phyloP scores from a whole-genome alignment of 1,284 basidiomycete genomes.

The Cronartium quercuum region DNA sequence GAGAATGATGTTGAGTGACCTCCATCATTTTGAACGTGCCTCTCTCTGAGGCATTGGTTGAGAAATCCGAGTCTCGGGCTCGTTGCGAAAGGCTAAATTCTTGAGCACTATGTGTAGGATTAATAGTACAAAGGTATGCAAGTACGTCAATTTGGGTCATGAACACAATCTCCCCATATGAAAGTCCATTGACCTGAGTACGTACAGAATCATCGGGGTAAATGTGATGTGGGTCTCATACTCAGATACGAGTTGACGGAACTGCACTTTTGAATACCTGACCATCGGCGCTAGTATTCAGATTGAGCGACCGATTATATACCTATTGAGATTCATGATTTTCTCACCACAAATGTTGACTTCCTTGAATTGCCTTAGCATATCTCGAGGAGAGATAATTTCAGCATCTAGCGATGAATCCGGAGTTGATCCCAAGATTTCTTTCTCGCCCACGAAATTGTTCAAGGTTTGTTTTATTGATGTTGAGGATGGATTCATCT shows the following conservation, averaged over 20 bases:
- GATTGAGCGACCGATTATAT: too few relatives aligned
- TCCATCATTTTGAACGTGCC: slow-evolving; percentile 55
- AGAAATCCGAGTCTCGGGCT: slow-evolving; percentile 57
- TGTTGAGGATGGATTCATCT: too few relatives aligned
- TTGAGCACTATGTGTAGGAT: slow-evolving; percentile 40
- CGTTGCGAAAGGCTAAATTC: slow-evolving; percentile 57
- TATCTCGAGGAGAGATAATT: slow-evolving; percentile 50
- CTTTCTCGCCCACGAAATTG: too few relatives aligned
- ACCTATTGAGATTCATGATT: too few relatives aligned
- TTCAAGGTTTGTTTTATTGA: too few relatives aligned
- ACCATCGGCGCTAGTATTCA: slow-evolving; percentile 53
- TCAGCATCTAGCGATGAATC: slow-evolving; percentile 32
- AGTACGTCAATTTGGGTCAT: neutral
- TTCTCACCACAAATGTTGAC: slow-evolving; percentile 53
- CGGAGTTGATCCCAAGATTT: too few relatives aligned
- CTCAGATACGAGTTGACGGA: slow-evolving; percentile 56
- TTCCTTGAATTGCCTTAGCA: slow-evolving; percentile 51
- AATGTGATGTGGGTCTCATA: slow-evolving; percentile 59
- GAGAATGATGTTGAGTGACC: slow-evolving; percentile 34
- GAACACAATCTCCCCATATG: slow-evolving; percentile 28
- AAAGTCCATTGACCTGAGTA: neutral
- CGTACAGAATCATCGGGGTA: slow-evolving; percentile 59
- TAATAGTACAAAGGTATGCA: neutral
- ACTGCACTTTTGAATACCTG: slow-evolving; percentile 58
- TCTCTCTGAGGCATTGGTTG: slow-evolving; percentile 54